These are phyloP conservation scores for Berberis vulgaris DNA, from an alignment of 164 flowering plant species.

Conservation along the genomic window DNA sequence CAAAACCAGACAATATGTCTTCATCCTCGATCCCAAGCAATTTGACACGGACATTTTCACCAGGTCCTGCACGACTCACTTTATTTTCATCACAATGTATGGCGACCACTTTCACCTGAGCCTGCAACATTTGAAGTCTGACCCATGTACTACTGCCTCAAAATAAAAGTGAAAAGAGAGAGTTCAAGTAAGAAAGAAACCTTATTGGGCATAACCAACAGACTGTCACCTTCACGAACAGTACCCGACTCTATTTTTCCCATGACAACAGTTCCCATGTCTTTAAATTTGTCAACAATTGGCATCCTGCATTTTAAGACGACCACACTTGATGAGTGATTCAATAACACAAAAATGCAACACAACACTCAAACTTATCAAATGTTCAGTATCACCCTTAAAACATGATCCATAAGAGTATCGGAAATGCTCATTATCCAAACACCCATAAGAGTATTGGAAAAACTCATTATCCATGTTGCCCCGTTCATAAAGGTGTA, in stretches of 20 bases:
- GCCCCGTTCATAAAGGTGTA: no score
- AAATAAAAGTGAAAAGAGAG: neutral
- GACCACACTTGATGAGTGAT: neutral
- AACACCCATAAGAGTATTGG: no score
- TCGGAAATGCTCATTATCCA: no score
- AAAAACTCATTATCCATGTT: no score
- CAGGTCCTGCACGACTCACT: conserved; percentile 75
- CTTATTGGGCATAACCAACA: conserved; percentile 95
- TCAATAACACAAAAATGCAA: neutral
- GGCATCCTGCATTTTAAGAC: conserved; percentile 59
- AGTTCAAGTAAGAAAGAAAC: conserved; percentile 21
- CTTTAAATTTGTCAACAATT: conserved; percentile 90
- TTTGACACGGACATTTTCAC: conserved; percentile 82
- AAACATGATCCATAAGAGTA: no score
- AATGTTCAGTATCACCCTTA: no score
- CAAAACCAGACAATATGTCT: conserved; percentile 81
- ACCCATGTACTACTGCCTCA: neutral
- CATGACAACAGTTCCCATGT: conserved; percentile 99
- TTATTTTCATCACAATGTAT: conserved; percentile 66
- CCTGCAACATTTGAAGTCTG: conserved; percentile 32
- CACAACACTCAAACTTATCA: neutral
- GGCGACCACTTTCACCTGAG: conserved; percentile 71
- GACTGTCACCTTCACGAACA: conserved; percentile 71
- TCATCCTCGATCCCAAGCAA: conserved; percentile 90
- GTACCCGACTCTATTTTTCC: conserved; percentile 95